Conservation (phyloP, 2,329 filamentous ascomycete species). For the Diaporthe batatas region DNA sequence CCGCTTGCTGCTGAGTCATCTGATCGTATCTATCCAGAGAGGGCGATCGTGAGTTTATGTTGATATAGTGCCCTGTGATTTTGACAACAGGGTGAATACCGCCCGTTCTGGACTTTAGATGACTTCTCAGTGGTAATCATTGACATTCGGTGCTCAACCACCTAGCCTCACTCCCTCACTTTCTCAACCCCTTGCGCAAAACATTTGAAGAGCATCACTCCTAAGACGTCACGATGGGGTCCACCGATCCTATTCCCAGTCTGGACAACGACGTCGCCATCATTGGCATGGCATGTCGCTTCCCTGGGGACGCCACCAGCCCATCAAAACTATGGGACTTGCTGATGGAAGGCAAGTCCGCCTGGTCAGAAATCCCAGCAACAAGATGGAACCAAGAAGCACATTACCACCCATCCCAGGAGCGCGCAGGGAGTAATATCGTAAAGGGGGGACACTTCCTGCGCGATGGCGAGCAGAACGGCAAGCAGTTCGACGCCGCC, state of each 20-base stretch:
- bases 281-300: conserved; percentile 51
- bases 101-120: not conserved
- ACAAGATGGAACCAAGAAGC: conserved; percentile 31
- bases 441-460: conserved; percentile 38
- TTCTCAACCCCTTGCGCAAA: conserved; percentile 1
- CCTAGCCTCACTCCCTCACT: conserved; percentile 4
- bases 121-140: not conserved
- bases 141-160: conserved; percentile 27
- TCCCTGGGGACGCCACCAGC: conserved; percentile 52
- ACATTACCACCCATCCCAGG: conserved; percentile 34
- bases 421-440: conserved; percentile 31
- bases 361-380: conserved; percentile 35
- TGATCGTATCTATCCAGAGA: not conserved
- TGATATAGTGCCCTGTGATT: conserved; percentile 29
- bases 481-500: conserved; percentile 38
- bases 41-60: conserved; percentile 5
- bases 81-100: conserved; percentile 1
- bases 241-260: conserved; percentile 16
- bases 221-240: conserved; percentile 31
- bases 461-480: conserved; percentile 37
- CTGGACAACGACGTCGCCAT: conserved; percentile 29
- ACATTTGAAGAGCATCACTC: not conserved
- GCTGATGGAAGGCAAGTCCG: conserved; percentile 33
- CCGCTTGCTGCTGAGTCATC: conserved; percentile 22
- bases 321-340: conserved; percentile 54